Evolutionary conservation across 495 filamentous ascomycete genomes (phyloP).

Genomic region (Ascobolus immersus): DNA sequence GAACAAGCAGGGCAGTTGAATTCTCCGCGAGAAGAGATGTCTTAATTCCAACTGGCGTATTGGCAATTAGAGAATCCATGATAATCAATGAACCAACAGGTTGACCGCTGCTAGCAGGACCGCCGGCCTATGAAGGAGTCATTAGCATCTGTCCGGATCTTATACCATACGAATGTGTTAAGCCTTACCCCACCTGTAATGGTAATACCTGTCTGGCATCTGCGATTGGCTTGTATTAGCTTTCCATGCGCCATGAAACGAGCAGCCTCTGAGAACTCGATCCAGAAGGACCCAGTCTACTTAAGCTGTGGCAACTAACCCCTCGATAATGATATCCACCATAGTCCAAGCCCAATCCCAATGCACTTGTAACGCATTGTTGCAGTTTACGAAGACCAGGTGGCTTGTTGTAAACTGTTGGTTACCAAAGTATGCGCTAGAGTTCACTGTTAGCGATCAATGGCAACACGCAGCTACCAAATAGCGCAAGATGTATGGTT

Average conservation of each 20-base stretch:
- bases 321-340: constrained; percentile 58
- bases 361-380: constrained; percentile 57
- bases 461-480: too few relatives aligned
- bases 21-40: constrained; percentile 20
- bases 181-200: constrained; percentile 48
- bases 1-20: constrained; percentile 35
- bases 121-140: constrained; percentile 56
- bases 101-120: constrained; percentile 29
- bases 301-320: too few relatives aligned
- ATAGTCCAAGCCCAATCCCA: constrained; percentile 88
- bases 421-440: constrained; percentile 69
- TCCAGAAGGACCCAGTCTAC: too few relatives aligned
- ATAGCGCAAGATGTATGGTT: too few relatives aligned
- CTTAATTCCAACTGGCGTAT: constrained; percentile 45
- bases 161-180: too few relatives aligned
- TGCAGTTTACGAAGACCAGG: constrained; percentile 64
- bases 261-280: too few relatives aligned
- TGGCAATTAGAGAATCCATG: constrained; percentile 50
- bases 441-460: too few relatives aligned
- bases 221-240: too few relatives aligned
- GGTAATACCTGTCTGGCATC: constrained; percentile 56
- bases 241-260: too few relatives aligned
- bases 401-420: constrained; percentile 91
- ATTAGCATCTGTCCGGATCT: constrained; percentile 43
- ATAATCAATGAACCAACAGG: constrained; percentile 59